These are phyloP conservation scores for Leptomonas pyrrhocoris DNA, from an alignment of 208 protist genomes.

Conservation along the genomic window DNA sequence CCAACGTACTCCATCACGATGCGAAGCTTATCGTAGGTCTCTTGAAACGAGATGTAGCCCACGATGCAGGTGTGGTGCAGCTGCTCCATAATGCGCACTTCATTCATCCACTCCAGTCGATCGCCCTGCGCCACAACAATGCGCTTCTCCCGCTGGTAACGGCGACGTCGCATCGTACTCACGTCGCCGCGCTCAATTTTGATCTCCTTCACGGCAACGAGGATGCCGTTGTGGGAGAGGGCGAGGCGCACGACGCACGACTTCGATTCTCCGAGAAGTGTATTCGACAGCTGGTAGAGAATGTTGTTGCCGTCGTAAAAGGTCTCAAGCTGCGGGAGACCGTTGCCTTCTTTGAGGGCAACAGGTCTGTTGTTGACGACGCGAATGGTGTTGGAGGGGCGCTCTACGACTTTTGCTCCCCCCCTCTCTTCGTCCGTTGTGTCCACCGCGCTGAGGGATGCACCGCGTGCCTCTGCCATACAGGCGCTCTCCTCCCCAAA, in stretches of 20 bases:
- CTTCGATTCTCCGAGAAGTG: constrained; percentile 45
- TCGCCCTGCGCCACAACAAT: constrained; percentile 31
- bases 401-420: background rate
- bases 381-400: background rate
- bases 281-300: constrained; percentile 52
- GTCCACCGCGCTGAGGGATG: background rate
- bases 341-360: background rate
- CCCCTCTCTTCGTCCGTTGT: background rate
- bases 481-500: constrained; percentile 13
- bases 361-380: background rate
- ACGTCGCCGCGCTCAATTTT: constrained; percentile 18
- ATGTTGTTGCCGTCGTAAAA: constrained; percentile 49
- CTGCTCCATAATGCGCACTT: constrained; percentile 62
- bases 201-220: constrained; percentile 73
- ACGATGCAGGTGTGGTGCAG: constrained; percentile 94
- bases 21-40: constrained; percentile 43
- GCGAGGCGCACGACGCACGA: constrained; percentile 62
- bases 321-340: constrained; percentile 8
- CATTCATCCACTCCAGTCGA: constrained; percentile 32
- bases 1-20: constrained; percentile 87
- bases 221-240: constrained; percentile 54
- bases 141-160: constrained; percentile 23
- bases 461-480: background rate
- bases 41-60: constrained; percentile 86
- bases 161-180: constrained; percentile 21